phyloP scores from a whole-genome alignment of 2,329 filamentous ascomycete genomes.

The Chrysoporthe puriensis region DNA sequence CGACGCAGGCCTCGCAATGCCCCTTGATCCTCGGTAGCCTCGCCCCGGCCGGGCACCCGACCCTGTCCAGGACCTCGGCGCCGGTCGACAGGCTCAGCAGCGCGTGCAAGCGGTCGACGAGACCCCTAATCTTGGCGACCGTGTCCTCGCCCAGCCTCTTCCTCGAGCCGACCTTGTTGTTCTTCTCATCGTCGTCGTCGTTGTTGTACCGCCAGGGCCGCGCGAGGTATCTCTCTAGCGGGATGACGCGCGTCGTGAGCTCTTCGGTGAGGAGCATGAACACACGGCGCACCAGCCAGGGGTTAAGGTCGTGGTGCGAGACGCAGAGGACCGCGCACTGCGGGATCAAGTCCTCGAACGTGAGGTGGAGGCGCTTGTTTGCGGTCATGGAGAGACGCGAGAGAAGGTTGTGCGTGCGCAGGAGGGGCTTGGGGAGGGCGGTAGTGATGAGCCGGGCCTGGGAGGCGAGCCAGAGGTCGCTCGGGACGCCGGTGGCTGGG shows the following conservation, averaged over 20 bases:
- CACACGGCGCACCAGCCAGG: slow-evolving; percentile 40
- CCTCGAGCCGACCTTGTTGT: not conserved
- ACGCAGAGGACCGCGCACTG: slow-evolving; percentile 32
- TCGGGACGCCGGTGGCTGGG: slow-evolving; percentile 35
- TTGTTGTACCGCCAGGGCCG: slow-evolving; percentile 19
- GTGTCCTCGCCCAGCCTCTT: not conserved
- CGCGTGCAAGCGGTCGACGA: slow-evolving; percentile 35
- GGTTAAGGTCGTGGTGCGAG: slow-evolving; percentile 31
- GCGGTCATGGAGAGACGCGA: slow-evolving; percentile 32
- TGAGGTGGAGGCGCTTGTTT: slow-evolving; percentile 24
- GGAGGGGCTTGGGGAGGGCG: slow-evolving; percentile 36
- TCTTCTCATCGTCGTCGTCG: not conserved
- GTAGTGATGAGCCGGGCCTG: slow-evolving; percentile 39
- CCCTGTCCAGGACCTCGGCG: slow-evolving; percentile 27
- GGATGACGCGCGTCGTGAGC: slow-evolving; percentile 40
- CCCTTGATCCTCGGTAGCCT: slow-evolving; percentile 37
- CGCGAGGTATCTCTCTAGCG: slow-evolving; percentile 34
- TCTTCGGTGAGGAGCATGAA: slow-evolving; percentile 48
- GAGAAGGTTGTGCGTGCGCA: slow-evolving; percentile 40
- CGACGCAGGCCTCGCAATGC: slow-evolving; percentile 57
- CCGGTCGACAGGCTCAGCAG: slow-evolving; percentile 22
- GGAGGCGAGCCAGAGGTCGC: slow-evolving; percentile 41
- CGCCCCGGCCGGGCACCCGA: slow-evolving; percentile 19
- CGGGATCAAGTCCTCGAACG: slow-evolving; percentile 24
- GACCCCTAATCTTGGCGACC: slow-evolving; percentile 29